phyloP scores from a whole-genome alignment of 1,284 basidiomycete genomes.

The Ustilago tritici region DNA sequence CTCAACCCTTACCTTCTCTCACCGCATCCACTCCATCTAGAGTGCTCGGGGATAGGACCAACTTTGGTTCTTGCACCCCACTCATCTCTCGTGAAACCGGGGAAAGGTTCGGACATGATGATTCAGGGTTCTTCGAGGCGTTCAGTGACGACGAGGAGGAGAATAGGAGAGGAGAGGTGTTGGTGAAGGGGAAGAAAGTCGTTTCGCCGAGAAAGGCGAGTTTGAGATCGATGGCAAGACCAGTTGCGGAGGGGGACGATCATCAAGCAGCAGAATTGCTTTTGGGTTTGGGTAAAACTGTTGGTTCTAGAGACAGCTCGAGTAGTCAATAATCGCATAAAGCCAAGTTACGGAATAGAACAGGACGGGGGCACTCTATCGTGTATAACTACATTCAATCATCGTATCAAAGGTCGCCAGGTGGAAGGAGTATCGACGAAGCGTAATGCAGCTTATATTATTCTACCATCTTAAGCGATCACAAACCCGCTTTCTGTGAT shows the following conservation, averaged over 20 bases:
- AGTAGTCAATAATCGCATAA: slow-evolving; percentile 15
- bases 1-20: slow-evolving; percentile 27
- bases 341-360: not conserved
- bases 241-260: slow-evolving; percentile 32
- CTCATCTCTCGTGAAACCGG: not conserved
- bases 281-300: slow-evolving; percentile 51
- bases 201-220: slow-evolving; percentile 28
- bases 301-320: slow-evolving; percentile 25
- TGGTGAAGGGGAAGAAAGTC: not conserved
- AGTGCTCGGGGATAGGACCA: slow-evolving; percentile 37
- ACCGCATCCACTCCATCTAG: slow-evolving; percentile 33
- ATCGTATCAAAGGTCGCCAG: not conserved
- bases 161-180: slow-evolving; percentile 1
- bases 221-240: slow-evolving; percentile 20
- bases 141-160: slow-evolving; percentile 39
- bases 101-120: slow-evolving; percentile 44
- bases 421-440: too few relatives aligned
- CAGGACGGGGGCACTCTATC: not conserved
- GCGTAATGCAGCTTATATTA: too few relatives aligned
- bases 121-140: slow-evolving; percentile 57
- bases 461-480: too few relatives aligned
- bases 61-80: slow-evolving; percentile 15
- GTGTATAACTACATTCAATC: slow-evolving; percentile 1
- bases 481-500: too few relatives aligned
- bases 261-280: slow-evolving; percentile 58